Base-by-base conservation (phyloP, 495 filamentous ascomycete genomes). In the Penicilliopsis zonata region DNA sequence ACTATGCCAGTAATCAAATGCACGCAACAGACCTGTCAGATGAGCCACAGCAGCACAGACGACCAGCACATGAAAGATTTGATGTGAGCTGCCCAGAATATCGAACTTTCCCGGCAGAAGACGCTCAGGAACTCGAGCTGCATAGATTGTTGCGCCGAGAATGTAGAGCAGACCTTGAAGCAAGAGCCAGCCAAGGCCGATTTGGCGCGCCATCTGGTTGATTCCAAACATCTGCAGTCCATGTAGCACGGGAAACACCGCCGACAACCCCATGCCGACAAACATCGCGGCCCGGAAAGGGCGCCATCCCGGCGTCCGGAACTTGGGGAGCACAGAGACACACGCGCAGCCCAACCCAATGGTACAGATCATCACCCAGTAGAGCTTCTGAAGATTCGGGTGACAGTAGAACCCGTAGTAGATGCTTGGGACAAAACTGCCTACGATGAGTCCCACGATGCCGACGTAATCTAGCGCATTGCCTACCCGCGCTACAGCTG, bases 201-300 rank as follows among this genome's bases (percentile, higher is more conserved):
- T 93, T 35, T 76, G 71, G 17, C 73, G 57, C 18, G 76, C 63
- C 47, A 83, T 65, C 33, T 63, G 58, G 10, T 49, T 46, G 9
- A 61, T 30, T 7, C 78, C 78, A 45, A 80, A 82, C 9, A 80
- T 46, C 13, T 40, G 34, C 20, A 90, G 28, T 9, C 80, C 85
- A 48, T 94, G 85, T 28, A 84, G 26, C 13, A 84, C 72, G 1
- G 90, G 90, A 32, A 94, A 64, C 13, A 87, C 60, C 5, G 82
- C 86, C 8, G 83, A 94, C 26, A 86, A 59, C 7, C 90, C 90
- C 60, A 96, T 80, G 16, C 70, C 72, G 24, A 94, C 78, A 52
- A 95, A 98, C 85, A 96, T 93, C 34, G 68, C 61, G 7, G 92
- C 86, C 24, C 90, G 76, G 51, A 92, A 86, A 9, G 84, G 83